Base-by-base conservation (phyloP, 148 eudicot species). In the Camellia japonica region DNA sequence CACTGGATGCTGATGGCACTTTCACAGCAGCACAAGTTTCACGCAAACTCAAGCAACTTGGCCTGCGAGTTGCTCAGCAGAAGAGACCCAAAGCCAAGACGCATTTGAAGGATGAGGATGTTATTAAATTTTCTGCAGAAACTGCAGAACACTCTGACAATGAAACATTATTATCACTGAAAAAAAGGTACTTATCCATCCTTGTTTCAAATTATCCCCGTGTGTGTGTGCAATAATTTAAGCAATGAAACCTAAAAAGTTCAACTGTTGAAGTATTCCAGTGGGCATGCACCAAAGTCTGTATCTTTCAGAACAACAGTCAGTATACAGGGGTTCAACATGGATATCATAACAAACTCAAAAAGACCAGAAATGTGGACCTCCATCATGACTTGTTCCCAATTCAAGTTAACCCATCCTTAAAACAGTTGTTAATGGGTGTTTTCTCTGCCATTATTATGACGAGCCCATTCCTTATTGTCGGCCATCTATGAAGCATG, bases 11-110 rank as follows among this genome's bases (percentile, higher is more conserved):
- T 52, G 88, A 84, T 72, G 94, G 94, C 73, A 82, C 64, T 69
- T 84, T 91, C 82, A 91, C 98, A 65, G 87, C 98, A 46, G 90
- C 89, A 56, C 97, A 90, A 87, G 84, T 97, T 73, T 87, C 97
- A 15, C 93, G 92, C 76, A 94, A 90, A 83, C 98, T 97, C 68
- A 94, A 90, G 84, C 91, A 94, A 84, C 93, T 97, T 81, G 98
- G 99, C 55, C 87, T 97, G 71, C 87, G 14, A 55, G 85, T 87
- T 83, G 79, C 86, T 44, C 85, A 88, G 81, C 80, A 77, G 80
- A 90, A 84, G 87, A 78, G 59, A 73, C 81, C 75, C 23, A 23
- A 70, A 75, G 58, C 80, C 71, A 82, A 84, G 74, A 82, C 75
- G 78, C 80, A 80, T 73, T 83, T 80, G 76, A 84, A 76, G 79